A percentile compares a stretch with the other conserved stretches of the same genome.
Evolutionary conservation across 1,284 basidiomycete genomes (phyloP).

Genomic region (Apiotrichum veenhuisii): DNA sequence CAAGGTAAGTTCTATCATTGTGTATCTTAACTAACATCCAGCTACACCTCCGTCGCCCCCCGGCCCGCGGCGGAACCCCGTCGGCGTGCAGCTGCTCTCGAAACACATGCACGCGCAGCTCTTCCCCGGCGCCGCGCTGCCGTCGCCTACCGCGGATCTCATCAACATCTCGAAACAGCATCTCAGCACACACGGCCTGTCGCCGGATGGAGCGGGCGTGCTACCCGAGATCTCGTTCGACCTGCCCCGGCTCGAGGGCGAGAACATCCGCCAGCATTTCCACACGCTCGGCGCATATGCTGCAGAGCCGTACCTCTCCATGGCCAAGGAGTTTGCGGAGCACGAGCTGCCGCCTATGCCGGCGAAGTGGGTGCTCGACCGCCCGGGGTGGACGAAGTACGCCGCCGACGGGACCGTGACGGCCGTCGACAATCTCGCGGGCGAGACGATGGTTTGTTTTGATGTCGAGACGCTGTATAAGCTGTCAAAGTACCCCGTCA

Average conservation of each 20-base stretch:
- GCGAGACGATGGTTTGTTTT: slow-evolving; percentile 71
- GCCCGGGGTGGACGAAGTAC: slow-evolving; percentile 89
- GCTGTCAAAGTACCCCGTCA: slow-evolving; percentile 74
- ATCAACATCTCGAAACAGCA: slow-evolving; percentile 76
- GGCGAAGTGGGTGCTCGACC: slow-evolving; percentile 65
- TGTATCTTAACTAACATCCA: not conserved
- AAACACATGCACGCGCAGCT: slow-evolving; percentile 73
- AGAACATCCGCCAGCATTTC: slow-evolving; percentile 84
- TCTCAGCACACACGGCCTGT: slow-evolving; percentile 71
- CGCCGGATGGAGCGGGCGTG: slow-evolving; percentile 72
- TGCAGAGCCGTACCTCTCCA: slow-evolving; percentile 75
- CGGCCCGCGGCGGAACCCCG: slow-evolving; percentile 62
- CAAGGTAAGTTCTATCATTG: not conserved
- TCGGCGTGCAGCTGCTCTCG: slow-evolving; percentile 90
- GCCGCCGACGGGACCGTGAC: slow-evolving; percentile 31
- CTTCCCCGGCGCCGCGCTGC: slow-evolving; percentile 69
- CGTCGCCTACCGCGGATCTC: slow-evolving; percentile 60
- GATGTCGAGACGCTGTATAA: slow-evolving; percentile 93
- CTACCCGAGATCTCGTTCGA: slow-evolving; percentile 74
- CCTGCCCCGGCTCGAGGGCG: slow-evolving; percentile 78
- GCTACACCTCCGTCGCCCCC: not conserved
- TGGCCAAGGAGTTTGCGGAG: slow-evolving; percentile 64
- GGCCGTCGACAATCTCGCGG: slow-evolving; percentile 52
- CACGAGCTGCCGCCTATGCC: slow-evolving; percentile 59
- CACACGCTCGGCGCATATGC: slow-evolving; percentile 67